Evolutionary conservation across 345 rosid species (phyloP), one percentile per base, ranked within the genome.

Genomic region (Sapria himalayana): DNA sequence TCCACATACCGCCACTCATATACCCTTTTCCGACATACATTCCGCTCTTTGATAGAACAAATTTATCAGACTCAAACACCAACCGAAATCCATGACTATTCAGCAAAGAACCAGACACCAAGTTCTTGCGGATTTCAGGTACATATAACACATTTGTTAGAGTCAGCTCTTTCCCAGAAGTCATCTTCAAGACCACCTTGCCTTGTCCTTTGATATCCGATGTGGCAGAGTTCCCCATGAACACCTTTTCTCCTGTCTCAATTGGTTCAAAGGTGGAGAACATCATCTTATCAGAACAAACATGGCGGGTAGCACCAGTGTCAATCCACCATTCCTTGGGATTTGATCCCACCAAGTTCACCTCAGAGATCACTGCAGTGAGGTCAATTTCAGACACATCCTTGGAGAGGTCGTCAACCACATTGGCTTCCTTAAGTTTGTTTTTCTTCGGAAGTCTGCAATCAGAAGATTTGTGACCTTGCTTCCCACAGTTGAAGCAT

Each of bases 11-110:
- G 18, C 48, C 18, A 15, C 16, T 13, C 22, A 19, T 36, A 9
- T n/a, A 20, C 5, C 35, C 35, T n/a, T 43, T 16, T 4, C 41
- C 41, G 6, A 37, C 22, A 43, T 13, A 27, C 48, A 43, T 25
- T 4, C 21, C 12, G 5, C 0, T 12, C 12, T 27, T 43, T 10
- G 36, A 11, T 15, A 43, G 12, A 15, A 9, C n/a, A 27, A 43
- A 4, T 2, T 43, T 43, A 11, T 43, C n/a, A 25, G 15, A 43
- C 13, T 27, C 22, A 15, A 43, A 43, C 22, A 43, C 48, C 35
- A 43, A 15, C 1, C 22, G 13, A 15, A 43, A 43, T 5, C 48
- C 48, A 27, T 43, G 21, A n/a, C 19, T 43, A 13, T 29, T 27
- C 13, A 43, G 15, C 15, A 43, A 9, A 3, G 7, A 27, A 13